Conservation (phyloP, 441 rosid genomes). For the Syzygium malaccense region DNA sequence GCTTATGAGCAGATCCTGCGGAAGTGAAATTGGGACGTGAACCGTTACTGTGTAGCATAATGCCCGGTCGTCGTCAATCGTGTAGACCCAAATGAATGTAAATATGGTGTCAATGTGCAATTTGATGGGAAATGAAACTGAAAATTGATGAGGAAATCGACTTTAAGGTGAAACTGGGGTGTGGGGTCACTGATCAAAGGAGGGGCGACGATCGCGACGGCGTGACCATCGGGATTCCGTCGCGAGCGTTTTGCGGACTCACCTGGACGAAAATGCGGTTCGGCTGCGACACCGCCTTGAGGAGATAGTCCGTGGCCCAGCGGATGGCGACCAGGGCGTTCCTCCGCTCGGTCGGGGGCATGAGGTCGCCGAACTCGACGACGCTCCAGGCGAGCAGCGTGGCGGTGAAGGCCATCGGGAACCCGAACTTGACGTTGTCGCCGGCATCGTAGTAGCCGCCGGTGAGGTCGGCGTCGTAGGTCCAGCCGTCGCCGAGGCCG, state of each 20-base stretch:
- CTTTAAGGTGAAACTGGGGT: neutral
- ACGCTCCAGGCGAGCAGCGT: constrained; percentile 89
- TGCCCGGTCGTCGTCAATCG: neutral
- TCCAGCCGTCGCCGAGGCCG: constrained; percentile 72
- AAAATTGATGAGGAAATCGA: neutral
- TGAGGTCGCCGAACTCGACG: constrained; percentile 64
- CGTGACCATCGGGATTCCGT: neutral
- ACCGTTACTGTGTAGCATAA: neutral
- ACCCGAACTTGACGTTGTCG: constrained; percentile 82
- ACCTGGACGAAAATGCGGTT: constrained; percentile 94
- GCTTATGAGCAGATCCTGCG: neutral
- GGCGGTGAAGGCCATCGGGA: constrained; percentile 89
- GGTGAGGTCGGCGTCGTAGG: constrained; percentile 50
- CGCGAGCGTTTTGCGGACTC: neutral
- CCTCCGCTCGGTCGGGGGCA: constrained; percentile 62
- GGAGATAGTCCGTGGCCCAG: constrained; percentile 76
- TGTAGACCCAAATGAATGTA: neutral
- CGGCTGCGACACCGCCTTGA: constrained; percentile 81
- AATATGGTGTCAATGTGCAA: neutral
- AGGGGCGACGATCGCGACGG: neutral
- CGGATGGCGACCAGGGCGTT: constrained; percentile 64
- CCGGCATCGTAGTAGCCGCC: constrained; percentile 98
- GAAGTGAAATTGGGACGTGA: neutral
- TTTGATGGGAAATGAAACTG: neutral
- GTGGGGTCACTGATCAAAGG: neutral